Conservation (phyloP, 257 asterid species). For the Solanum phureja region DNA sequence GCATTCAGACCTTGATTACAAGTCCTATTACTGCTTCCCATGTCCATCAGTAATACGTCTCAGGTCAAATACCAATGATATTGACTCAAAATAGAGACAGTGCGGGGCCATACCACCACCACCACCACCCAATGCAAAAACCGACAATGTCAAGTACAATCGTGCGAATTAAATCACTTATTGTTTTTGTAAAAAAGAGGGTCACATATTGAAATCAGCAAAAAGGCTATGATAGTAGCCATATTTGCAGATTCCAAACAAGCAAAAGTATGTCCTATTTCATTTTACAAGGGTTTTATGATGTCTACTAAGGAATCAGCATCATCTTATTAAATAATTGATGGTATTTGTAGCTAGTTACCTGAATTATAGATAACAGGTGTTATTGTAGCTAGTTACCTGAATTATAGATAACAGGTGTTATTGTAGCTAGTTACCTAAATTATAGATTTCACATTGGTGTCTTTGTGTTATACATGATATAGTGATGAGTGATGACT, state of each 20-base stretch:
- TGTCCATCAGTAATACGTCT: neutral
- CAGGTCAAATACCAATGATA: neutral
- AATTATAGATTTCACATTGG: neutral
- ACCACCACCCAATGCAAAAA: neutral
- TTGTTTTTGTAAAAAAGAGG: neutral
- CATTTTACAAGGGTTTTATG: neutral
- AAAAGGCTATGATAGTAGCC: neutral
- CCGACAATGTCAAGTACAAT: neutral
- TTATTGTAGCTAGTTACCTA: too few relatives aligned
- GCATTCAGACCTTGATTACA: neutral
- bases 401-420: neutral
- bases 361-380: neutral
- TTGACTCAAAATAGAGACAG: neutral
- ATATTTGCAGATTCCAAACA: neutral
- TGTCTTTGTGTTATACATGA: neutral
- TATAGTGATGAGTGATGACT: neutral
- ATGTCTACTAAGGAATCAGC: neutral
- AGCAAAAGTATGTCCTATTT: neutral
- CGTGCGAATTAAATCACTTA: neutral
- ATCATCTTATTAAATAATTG: neutral
- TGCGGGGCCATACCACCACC: neutral
- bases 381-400: neutral
- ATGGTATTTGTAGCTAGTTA: neutral
- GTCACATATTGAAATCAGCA: neutral
- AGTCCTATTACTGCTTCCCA: neutral